A percentile compares a stretch with the other conserved stretches of the same genome.
These are phyloP conservation scores for Myrmaecium sp. DNA, from an alignment of 2,329 filamentous ascomycete genomes.

Conservation along the genomic window DNA sequence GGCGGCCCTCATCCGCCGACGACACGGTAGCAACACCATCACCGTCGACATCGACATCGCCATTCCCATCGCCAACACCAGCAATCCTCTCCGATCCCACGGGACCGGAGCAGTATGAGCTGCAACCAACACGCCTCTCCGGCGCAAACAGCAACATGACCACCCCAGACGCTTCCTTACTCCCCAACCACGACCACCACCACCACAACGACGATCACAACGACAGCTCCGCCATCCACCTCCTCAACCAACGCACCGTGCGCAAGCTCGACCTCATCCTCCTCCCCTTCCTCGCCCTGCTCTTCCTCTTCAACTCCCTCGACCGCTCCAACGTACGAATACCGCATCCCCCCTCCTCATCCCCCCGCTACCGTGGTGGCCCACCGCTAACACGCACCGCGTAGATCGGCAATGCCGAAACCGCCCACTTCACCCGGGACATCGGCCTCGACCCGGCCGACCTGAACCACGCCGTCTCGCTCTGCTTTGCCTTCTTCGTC, in stretches of 20 bases:
- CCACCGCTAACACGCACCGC: slow-evolving; percentile 1
- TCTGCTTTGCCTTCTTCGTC: slow-evolving; percentile 44
- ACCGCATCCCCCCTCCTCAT: slow-evolving; percentile 1
- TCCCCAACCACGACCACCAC: neutral
- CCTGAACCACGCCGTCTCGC: slow-evolving; percentile 38
- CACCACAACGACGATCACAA: slow-evolving; percentile 1
- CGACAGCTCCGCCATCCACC: slow-evolving; percentile 2
- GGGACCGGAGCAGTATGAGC: too few relatives aligned
- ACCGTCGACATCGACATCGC: too few relatives aligned
- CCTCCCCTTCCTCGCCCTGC: slow-evolving; percentile 32
- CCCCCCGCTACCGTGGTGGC: too few relatives aligned
- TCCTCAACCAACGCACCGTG: slow-evolving; percentile 20
- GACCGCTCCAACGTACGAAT: slow-evolving; percentile 30
- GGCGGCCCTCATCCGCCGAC: too few relatives aligned
- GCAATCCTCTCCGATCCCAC: too few relatives aligned
- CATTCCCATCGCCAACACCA: too few relatives aligned
- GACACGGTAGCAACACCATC: too few relatives aligned
- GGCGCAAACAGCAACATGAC: too few relatives aligned
- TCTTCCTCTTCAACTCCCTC: slow-evolving; percentile 36
- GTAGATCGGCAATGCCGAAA: slow-evolving; percentile 37
- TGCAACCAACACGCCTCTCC: too few relatives aligned
- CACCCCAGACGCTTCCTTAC: too few relatives aligned
- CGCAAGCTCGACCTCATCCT: slow-evolving; percentile 33
- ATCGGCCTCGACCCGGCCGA: slow-evolving; percentile 35
- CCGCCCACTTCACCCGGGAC: slow-evolving; percentile 41